Evolutionary conservation across 805 yeast genomes (phyloP), one percentile per base, ranked within the genome.

Genomic region (Metschnikowia anglica): DNA sequence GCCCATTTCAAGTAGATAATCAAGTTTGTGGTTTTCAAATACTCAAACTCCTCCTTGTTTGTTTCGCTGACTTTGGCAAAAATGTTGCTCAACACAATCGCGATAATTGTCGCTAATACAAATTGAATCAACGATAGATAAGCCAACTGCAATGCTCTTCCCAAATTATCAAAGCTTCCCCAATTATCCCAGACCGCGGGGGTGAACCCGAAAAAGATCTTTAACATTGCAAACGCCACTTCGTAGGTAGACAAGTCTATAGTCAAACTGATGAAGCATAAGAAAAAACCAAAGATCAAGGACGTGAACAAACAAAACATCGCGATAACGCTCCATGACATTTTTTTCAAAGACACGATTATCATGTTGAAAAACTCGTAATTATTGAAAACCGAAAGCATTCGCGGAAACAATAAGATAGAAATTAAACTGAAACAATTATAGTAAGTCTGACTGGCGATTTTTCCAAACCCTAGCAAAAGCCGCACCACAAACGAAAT

Each of bases 171-270:
- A 51, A 74, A 78, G 39, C 65, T 61, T 27, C 63, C 59, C 82
- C 82, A 77, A 41, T 72, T 73, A 34, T 68, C 66, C 83, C 83
- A 78, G 3, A 78, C 81, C 0, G 81, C 76, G 0, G 83, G 82
- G 1, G 83, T 78, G 54, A 74, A 78, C 0, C 83, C 83, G 54
- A 77, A 77, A 47, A 78, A 68, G 3, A 78, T 63, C 54, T 76
- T 74, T 34, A 77, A 56, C 66, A 77, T 65, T 44, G 73, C 78
- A 52, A 71, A 77, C 11, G 79, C 73, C 17, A 78, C 77, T 26
- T 71, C 66, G 28, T 62, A 56, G 15, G 74, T 61, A 38, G 70
- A 61, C 27, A 68, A 55, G 38, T 71, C 71, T 10, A 65, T 53
- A 3, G 77, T 76, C 30, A 76, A 62, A 34, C 75, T 66, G 7